Evolutionary conservation across 2,329 filamentous ascomycete genomes (phyloP).

Genomic region (Aspergillus sp.): DNA sequence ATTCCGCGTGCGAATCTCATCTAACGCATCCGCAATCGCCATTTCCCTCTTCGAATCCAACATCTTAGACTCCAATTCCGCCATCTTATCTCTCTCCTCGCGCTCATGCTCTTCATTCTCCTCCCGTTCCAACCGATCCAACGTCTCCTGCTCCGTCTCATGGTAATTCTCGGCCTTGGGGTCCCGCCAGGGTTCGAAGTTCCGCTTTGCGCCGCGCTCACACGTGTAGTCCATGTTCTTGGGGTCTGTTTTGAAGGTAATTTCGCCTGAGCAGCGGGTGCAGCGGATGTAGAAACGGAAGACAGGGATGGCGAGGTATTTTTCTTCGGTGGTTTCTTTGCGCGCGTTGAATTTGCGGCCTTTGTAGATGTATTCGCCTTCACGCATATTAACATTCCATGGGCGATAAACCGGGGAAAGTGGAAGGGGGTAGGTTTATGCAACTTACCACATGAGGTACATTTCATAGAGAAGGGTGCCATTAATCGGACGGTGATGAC

Average conservation of each 20-base stretch:
- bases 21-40: slow-evolving; percentile 89
- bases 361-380: slow-evolving; percentile 78
- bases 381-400: not conserved
- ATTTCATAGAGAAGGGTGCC: slow-evolving; percentile 79
- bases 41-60: slow-evolving; percentile 90
- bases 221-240: slow-evolving; percentile 86
- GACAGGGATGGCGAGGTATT: slow-evolving; percentile 81
- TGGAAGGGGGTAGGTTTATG: too few relatives aligned
- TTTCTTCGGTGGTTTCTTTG: slow-evolving; percentile 87
- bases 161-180: slow-evolving; percentile 50
- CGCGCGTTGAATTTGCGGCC: slow-evolving; percentile 92
- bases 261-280: slow-evolving; percentile 76
- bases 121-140: slow-evolving; percentile 76
- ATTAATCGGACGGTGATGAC: slow-evolving; percentile 84
- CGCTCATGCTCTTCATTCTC: slow-evolving; percentile 57
- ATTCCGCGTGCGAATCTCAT: slow-evolving; percentile 89
- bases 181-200: slow-evolving; percentile 85
- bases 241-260: slow-evolving; percentile 90
- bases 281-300: slow-evolving; percentile 88
- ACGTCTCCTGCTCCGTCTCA: slow-evolving; percentile 79
- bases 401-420: not conserved
- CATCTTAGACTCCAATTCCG: slow-evolving; percentile 88
- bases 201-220: slow-evolving; percentile 78
- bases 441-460: slow-evolving; percentile 39
- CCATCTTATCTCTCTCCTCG: slow-evolving; percentile 84